Evolutionary conservation across 805 yeast species (phyloP), one percentile per base, ranked within the genome.

Genomic region (Lipomyces yamadae): DNA sequence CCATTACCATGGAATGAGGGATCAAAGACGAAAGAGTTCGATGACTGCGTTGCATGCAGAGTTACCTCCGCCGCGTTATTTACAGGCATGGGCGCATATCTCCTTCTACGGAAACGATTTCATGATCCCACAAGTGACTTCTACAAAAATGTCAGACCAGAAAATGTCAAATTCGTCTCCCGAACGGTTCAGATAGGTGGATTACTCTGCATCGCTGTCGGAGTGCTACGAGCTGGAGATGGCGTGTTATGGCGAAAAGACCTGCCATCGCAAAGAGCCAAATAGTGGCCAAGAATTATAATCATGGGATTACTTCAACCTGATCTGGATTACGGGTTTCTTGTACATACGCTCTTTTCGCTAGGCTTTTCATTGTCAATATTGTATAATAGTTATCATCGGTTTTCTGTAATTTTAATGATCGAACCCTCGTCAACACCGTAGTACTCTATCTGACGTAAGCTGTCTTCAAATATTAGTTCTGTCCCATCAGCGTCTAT

Each of bases 231-330:
- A 7, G 71, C 71, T 15, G 71, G 71, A 6, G 71, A 68, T 42
- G 71, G 71, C 11, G 29, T 32, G 69, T 60, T 52, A 74, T 69
- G 53, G 78, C 73, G 45, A 55, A 48, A 58, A 50, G 61, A 61
- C 24, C 15, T n/a, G 15, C 32, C 63, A 4, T 50, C 34, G 33
- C 35, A 56, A 24, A 55, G n/a, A n/a, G 30, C 50, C 10, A 60
- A 61, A 35, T 18, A 48, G 55, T 11, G 32, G 45, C n/a, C 30
- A 32, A 32, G 39, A 37, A 10, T 37, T 37, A 37, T 37, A 10
- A 11, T 15, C 24, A n/a, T 11, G 48, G 48, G n/a, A 42, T 42
- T 15, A 42, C 15, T 15, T 7, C 8, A 42, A 42, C 24, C 18
- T 42, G 48, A 34, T 58, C 18, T 34, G 32, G 29, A 61, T 30